phyloP scores from a whole-genome alignment of 345 rosid genomes.

The Dipteronia sinensis region DNA sequence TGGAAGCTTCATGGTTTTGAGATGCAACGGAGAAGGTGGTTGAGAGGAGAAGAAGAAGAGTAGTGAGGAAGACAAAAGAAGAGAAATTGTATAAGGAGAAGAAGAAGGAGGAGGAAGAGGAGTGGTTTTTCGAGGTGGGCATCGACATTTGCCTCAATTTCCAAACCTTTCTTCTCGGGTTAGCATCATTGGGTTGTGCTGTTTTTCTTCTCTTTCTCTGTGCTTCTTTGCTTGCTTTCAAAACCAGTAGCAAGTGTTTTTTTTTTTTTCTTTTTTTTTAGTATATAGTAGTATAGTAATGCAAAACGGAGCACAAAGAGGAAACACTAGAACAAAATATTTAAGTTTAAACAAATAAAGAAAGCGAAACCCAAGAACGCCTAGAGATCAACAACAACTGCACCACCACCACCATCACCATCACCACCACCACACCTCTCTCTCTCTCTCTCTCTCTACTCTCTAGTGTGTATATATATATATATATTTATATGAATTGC shows the following conservation, averaged over 20 bases:
- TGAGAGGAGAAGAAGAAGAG: constrained; percentile 25
- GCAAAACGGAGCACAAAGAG: constrained; percentile 21
- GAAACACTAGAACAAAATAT: constrained; percentile 7
- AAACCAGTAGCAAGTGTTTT: constrained; percentile 14
- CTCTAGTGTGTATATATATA: neutral
- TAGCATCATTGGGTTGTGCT: constrained; percentile 62
- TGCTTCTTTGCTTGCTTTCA: constrained; percentile 57
- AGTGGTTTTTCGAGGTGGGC: constrained; percentile 49
- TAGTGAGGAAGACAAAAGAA: constrained; percentile 19
- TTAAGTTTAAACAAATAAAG: neutral
- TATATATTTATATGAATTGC: neutral
- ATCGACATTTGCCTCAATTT: constrained; percentile 80
- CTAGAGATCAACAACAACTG: constrained; percentile 77
- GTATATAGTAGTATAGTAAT: neutral
- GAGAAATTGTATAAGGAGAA: constrained; percentile 25
- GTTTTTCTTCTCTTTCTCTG: constrained; percentile 35
- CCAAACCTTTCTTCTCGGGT: constrained; percentile 66
- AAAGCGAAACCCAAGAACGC: constrained; percentile 39
- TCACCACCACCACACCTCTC: constrained; percentile 49
- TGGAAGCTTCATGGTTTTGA: constrained; percentile 57
- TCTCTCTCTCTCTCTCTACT: constrained; percentile 29
- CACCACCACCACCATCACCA: constrained; percentile 41
- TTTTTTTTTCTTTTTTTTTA: neutral
- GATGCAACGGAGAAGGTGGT: constrained; percentile 27
- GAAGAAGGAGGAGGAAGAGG: constrained; percentile 33